These are phyloP conservation scores for Monosporozyma siamensis DNA, from an alignment of 805 yeast species.

Conservation along the genomic window DNA sequence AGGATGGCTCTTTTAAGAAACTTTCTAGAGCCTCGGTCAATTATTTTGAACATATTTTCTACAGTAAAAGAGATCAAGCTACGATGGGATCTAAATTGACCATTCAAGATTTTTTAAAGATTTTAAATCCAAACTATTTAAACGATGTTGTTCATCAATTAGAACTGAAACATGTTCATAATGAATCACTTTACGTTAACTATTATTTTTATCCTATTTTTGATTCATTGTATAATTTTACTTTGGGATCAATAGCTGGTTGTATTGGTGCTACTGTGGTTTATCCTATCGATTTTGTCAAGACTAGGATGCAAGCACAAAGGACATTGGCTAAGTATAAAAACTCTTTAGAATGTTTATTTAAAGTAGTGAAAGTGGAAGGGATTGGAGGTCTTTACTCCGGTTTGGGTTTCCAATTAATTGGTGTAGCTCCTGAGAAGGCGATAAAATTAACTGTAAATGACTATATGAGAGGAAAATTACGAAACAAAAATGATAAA, in stretches of 20 bases:
- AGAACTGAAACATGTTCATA: constrained; percentile 23
- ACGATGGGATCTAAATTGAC: constrained; percentile 23
- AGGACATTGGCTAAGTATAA: constrained; percentile 59
- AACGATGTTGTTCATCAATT: constrained; percentile 28
- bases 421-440: constrained; percentile 98
- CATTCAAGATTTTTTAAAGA: constrained; percentile 34
- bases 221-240: constrained; percentile 78
- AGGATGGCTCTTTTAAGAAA: constrained; percentile 2
- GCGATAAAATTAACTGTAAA: constrained; percentile 93
- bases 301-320: constrained; percentile 97
- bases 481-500: constrained; percentile 46
- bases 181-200: constrained; percentile 27
- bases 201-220: constrained; percentile 54
- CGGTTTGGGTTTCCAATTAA: constrained; percentile 86
- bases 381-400: constrained; percentile 82
- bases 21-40: neutral
- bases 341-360: constrained; percentile 79
- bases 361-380: constrained; percentile 64
- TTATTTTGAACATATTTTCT: constrained; percentile 1
- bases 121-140: constrained; percentile 34
- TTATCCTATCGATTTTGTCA: constrained; percentile 91
- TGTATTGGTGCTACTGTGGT: constrained; percentile 98
- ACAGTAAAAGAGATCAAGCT: constrained; percentile 11
- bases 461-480: constrained; percentile 70
- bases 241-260: constrained; percentile 91